Percentiles rank a stretch among this genome's conserved stretches.
Evolutionary conservation across 1,139 yeast species (phyloP).

Genomic region (Starmera stellimalicola): DNA sequence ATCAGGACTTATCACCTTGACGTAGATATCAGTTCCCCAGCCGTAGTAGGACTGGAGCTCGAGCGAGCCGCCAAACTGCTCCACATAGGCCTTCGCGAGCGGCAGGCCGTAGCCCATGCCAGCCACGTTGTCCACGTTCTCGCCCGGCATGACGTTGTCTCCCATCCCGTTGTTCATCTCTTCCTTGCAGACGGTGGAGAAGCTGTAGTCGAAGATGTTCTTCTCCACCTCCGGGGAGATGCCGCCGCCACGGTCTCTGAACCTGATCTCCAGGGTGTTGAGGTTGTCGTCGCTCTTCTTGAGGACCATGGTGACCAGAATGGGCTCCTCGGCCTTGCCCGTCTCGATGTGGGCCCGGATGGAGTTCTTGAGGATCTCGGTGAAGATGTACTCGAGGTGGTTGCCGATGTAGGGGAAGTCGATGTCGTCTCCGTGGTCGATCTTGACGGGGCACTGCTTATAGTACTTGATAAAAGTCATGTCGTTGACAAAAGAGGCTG

Average conservation of each 20-base stretch:
- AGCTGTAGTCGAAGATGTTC: conserved; percentile 77
- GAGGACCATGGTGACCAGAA: conserved; percentile 57
- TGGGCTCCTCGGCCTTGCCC: conserved; percentile 42
- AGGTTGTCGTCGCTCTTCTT: conserved; percentile 15
- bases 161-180: conserved; percentile 22
- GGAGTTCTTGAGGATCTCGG: conserved; percentile 82
- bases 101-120: conserved; percentile 98
- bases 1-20: conserved; percentile 38
- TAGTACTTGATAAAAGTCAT: conserved; percentile 78
- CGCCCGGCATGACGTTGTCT: conserved; percentile 62
- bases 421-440: conserved; percentile 43
- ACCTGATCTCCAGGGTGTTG: conserved; percentile 45
- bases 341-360: conserved; percentile 80
- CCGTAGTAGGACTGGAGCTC: conserved; percentile 76
- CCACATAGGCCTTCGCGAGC: conserved; percentile 64
- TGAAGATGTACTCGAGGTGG: conserved; percentile 78
- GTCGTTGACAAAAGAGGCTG: conserved; percentile 71
- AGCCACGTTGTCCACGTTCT: conserved; percentile 67
- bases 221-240: conserved; percentile 56
- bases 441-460: conserved; percentile 48
- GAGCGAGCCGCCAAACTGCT: conserved; percentile 66
- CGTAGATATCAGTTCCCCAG: conserved; percentile 75
- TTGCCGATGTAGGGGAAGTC: conserved; percentile 73
- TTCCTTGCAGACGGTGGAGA: conserved; percentile 47
- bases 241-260: conserved; percentile 87